Evolutionary conservation across 164 flowering plant species (phyloP).

Genomic region (Magnolia kwangsiensis): DNA sequence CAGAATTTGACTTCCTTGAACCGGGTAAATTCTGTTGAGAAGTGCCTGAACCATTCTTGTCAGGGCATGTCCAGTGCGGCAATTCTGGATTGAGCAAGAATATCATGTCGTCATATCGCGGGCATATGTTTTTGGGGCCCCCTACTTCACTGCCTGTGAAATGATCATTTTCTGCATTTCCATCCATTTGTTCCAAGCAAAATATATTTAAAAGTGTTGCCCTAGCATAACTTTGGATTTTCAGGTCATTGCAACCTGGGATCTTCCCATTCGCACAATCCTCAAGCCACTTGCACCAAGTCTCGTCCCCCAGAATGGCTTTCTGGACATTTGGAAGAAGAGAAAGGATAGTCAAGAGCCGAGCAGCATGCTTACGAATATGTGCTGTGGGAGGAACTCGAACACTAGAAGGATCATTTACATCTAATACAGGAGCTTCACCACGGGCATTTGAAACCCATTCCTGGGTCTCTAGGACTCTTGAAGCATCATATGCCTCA

Average conservation of each 20-base stretch:
- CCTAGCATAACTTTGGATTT: slow-evolving; percentile 89
- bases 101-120: slow-evolving; percentile 68
- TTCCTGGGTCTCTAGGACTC: slow-evolving; percentile 54
- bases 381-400: slow-evolving; percentile 89
- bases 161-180: slow-evolving; percentile 24
- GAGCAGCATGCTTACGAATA: slow-evolving; percentile 88
- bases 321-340: slow-evolving; percentile 75
- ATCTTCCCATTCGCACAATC: slow-evolving; percentile 89
- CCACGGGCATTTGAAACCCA: slow-evolving; percentile 32
- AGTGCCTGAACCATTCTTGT: slow-evolving; percentile 16
- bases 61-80: slow-evolving; percentile 81
- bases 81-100: slow-evolving; percentile 76
- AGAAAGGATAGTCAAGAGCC: slow-evolving; percentile 76
- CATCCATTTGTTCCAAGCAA: slow-evolving; percentile 37
- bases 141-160: slow-evolving; percentile 18
- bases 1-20: slow-evolving; percentile 10
- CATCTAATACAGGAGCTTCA: slow-evolving; percentile 34
- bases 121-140: slow-evolving; percentile 32
- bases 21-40: slow-evolving; percentile 11
- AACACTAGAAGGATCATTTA: slow-evolving; percentile 59
- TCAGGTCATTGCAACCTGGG: slow-evolving; percentile 82
- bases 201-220: slow-evolving; percentile 66
- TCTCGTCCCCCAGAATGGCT: slow-evolving; percentile 51
- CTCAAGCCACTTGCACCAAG: slow-evolving; percentile 91
- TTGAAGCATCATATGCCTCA: slow-evolving; percentile 95